Conservation (phyloP, 2,329 filamentous ascomycete species). For the Trichophyton benhamiae region DNA sequence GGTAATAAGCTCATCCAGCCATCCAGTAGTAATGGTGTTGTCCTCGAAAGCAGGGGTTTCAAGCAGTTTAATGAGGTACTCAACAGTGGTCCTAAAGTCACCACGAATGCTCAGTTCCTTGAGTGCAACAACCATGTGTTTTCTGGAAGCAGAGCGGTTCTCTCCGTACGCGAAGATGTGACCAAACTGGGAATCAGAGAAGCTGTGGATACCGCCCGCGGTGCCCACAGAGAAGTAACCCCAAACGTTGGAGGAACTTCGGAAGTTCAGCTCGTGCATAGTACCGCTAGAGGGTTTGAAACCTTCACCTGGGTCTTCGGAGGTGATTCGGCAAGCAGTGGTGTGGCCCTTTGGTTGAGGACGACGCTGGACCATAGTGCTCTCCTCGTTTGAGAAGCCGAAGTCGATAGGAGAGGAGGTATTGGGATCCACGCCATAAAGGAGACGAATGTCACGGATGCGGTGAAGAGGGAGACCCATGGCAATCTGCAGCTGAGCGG, state of each 20-base stretch:
- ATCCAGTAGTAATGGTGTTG: constrained; percentile 97
- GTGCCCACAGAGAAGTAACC: constrained; percentile 99
- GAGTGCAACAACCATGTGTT: constrained; percentile 97
- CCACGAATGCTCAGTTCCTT: constrained; percentile 99
- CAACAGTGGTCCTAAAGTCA: constrained; percentile 96
- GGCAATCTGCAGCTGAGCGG: constrained; percentile 93
- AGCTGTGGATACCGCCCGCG: constrained; percentile 94
- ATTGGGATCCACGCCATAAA: constrained; percentile 91
- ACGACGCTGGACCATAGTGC: constrained; percentile 70
- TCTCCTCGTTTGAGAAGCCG: constrained; percentile 79
- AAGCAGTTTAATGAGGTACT: constrained; percentile 96
- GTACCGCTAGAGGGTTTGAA: constrained; percentile 99
- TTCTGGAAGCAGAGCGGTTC: constrained; percentile 87
- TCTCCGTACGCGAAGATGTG: constrained; percentile 99
- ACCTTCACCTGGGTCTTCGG: constrained; percentile 94
- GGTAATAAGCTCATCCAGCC: constrained; percentile 96
- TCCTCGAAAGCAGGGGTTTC: constrained; percentile 98
- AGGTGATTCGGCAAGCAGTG: constrained; percentile 97
- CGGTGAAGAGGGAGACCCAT: constrained; percentile 96
- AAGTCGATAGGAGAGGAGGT: constrained; percentile 84
- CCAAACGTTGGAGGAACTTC: constrained; percentile 97
- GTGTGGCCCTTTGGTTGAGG: constrained; percentile 93
- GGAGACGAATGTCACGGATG: constrained; percentile 86
- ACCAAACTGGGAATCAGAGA: constrained; percentile 97
- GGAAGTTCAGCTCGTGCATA: constrained; percentile 98